A percentile compares a stretch with the other conserved stretches of the same genome.
Evolutionary conservation across 345 rosid genomes (phyloP).

Genomic region (Anastatica hierochuntica): DNA sequence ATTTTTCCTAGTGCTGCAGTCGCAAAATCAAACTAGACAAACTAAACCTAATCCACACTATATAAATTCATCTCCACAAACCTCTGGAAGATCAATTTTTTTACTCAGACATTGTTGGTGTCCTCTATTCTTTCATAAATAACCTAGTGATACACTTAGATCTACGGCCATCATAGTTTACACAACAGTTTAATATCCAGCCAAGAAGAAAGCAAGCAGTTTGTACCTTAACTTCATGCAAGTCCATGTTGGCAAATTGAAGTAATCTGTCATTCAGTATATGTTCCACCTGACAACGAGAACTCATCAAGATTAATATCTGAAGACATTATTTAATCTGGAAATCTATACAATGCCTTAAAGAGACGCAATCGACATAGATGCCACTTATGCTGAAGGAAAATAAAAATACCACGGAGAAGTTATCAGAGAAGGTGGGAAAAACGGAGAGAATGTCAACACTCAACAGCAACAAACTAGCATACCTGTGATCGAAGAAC

Average conservation of each 20-base stretch:
- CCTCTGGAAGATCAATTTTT: background rate
- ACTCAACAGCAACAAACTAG: background rate
- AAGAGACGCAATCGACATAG: too few relatives aligned
- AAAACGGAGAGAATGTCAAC: background rate
- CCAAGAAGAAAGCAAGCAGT: conserved; percentile 12
- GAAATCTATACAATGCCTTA: background rate
- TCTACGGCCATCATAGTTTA: background rate
- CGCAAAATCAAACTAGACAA: background rate
- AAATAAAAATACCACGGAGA: background rate
- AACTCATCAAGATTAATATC: conserved; percentile 1
- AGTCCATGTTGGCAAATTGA: conserved; percentile 78
- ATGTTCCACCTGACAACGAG: conserved; percentile 69
- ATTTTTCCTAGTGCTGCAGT: background rate
- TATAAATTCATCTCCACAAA: background rate
- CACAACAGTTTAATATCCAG: background rate
- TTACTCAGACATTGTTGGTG: background rate
- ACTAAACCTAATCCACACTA: background rate
- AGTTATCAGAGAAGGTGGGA: background rate
- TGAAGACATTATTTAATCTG: background rate
- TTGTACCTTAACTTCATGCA: conserved; percentile 89
- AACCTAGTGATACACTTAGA: background rate
- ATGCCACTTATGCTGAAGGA: too few relatives aligned
- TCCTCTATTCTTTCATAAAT: background rate
- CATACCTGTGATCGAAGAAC: conserved; percentile 94
- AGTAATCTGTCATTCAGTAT: conserved; percentile 88